A percentile compares a stretch with the other conserved stretches of the same genome.
Evolutionary conservation across 441 rosid genomes (phyloP).

Genomic region (California macrophylla): DNA sequence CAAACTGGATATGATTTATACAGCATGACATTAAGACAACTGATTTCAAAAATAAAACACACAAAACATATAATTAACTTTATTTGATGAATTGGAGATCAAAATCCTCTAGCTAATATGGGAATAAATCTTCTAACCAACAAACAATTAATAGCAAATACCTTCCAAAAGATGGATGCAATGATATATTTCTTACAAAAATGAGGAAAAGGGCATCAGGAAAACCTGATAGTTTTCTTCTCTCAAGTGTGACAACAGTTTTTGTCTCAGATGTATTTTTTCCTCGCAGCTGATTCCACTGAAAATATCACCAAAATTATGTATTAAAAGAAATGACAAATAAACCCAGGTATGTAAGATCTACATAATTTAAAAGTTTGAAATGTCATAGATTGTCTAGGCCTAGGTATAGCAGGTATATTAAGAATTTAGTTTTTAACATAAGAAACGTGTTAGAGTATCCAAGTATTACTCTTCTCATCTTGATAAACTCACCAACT

Average conservation of each 20-base stretch:
- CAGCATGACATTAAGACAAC: background rate
- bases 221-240: constrained; percentile 79
- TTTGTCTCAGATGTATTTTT: constrained; percentile 68
- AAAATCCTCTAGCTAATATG: background rate
- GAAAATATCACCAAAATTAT: constrained; percentile 13
- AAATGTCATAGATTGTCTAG: background rate
- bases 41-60: background rate
- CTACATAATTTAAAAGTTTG: background rate
- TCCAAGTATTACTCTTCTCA: background rate
- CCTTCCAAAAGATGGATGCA: background rate
- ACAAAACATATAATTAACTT: background rate
- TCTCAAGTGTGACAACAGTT: constrained; percentile 63
- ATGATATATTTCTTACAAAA: background rate
- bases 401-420: background rate
- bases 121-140: background rate
- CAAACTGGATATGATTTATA: background rate
- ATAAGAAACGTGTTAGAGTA: background rate
- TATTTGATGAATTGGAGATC: background rate
- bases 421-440: background rate
- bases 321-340: background rate
- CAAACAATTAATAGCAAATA: background rate
- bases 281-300: constrained; percentile 87
- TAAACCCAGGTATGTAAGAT: background rate
- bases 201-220: constrained; percentile 8
- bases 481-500: background rate